Percentiles rank a stretch among this genome's conserved stretches.
Evolutionary conservation across 1,284 basidiomycete genomes (phyloP).

Genomic region (Caloboletus inedulis): DNA sequence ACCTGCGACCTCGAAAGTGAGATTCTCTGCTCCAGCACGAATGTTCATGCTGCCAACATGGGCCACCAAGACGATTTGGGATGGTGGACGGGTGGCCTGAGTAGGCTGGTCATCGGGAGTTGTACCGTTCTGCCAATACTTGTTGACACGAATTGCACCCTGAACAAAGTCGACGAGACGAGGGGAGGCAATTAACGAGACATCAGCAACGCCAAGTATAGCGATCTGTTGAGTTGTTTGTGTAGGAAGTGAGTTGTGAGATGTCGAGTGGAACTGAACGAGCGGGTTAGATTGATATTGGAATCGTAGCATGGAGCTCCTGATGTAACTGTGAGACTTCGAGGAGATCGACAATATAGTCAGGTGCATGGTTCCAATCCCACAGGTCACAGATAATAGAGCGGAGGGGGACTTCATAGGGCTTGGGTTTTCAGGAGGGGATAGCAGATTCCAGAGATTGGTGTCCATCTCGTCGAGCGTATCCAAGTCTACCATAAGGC

Average conservation of each 20-base stretch:
- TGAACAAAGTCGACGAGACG: slow-evolving; percentile 63
- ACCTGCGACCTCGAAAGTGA: slow-evolving; percentile 45
- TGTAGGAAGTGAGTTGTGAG: slow-evolving; percentile 16
- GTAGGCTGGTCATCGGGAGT: background rate
- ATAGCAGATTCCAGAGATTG: slow-evolving; percentile 34
- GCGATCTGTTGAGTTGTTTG: slow-evolving; percentile 37
- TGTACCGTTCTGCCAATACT: slow-evolving; percentile 13
- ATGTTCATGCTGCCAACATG: slow-evolving; percentile 44
- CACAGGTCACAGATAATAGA: slow-evolving; percentile 16
- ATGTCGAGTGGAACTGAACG: slow-evolving; percentile 11
- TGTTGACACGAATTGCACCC: slow-evolving; percentile 49
- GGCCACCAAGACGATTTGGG: slow-evolving; percentile 32
- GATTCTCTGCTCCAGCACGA: slow-evolving; percentile 52
- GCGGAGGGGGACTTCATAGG: slow-evolving; percentile 3
- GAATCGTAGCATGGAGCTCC: slow-evolving; percentile 26
- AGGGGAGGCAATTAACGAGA: slow-evolving; percentile 53
- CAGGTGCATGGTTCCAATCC: slow-evolving; percentile 20
- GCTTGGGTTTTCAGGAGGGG: slow-evolving; percentile 11
- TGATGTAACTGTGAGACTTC: slow-evolving; percentile 27
- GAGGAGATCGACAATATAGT: slow-evolving; percentile 21
- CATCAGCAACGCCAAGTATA: slow-evolving; percentile 41
- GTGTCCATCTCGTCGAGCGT: slow-evolving; percentile 32
- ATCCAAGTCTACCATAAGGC: slow-evolving; percentile 46
- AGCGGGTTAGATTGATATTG: slow-evolving; percentile 23
- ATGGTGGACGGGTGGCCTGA: slow-evolving; percentile 3